These are phyloP conservation scores for Setaria italica DNA, from an alignment of 202 grass and related monocot genomes.

Conservation along the genomic window DNA sequence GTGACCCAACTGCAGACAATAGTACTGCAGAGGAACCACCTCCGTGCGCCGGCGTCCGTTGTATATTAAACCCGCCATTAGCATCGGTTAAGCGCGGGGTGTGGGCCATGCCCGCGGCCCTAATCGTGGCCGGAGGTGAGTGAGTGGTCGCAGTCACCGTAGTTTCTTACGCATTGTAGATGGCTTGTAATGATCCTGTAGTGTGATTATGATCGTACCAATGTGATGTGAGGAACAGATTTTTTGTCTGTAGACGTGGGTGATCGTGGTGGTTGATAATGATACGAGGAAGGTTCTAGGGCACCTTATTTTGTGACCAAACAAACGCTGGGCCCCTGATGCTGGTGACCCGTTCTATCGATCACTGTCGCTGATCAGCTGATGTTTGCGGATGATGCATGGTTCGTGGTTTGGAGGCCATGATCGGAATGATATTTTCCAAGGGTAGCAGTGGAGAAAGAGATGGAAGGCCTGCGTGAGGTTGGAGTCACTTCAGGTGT, in stretches of 20 bases:
- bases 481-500: background rate
- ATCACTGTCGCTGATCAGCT: background rate
- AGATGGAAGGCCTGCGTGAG: background rate
- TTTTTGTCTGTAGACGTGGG: conserved; percentile 17
- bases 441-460: background rate
- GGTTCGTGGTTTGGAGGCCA: background rate
- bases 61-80: conserved; percentile 17
- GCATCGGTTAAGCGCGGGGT: background rate
- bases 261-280: conserved; percentile 4
- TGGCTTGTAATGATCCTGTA: background rate
- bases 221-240: background rate
- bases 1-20: no score
- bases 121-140: conserved; percentile 9
- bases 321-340: background rate
- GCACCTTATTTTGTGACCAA: background rate
- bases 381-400: background rate
- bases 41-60: background rate
- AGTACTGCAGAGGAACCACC: no score
- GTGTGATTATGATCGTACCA: background rate
- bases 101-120: background rate
- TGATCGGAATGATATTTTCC: background rate
- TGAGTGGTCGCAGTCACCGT: background rate
- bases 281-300: conserved; percentile 24
- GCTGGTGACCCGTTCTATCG: background rate
- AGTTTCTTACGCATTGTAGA: conserved; percentile 7